Conservation (phyloP, 2,329 filamentous ascomycete species). For the Trichoderma harzianum region DNA sequence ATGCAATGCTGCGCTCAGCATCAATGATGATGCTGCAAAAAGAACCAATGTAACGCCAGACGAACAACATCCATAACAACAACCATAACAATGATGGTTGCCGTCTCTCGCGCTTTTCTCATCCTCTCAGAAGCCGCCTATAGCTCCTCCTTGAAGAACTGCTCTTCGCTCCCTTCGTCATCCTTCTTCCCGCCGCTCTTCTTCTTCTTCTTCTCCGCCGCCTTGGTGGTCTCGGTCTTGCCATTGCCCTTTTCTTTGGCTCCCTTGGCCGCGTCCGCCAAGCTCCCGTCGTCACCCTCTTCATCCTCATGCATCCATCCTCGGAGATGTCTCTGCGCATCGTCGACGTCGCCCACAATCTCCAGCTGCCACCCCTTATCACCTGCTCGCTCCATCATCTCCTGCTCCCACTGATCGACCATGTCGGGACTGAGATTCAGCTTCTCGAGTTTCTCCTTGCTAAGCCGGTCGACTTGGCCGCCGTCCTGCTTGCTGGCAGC, state of each 20-base stretch:
- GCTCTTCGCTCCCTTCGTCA: slow-evolving; percentile 10
- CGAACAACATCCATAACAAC: background rate
- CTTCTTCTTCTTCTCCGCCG: background rate
- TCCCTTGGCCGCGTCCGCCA: background rate
- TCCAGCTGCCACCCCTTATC: slow-evolving; percentile 1
- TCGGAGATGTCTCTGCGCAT: slow-evolving; percentile 57
- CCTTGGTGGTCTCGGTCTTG: background rate
- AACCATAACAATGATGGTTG: background rate
- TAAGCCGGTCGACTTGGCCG: slow-evolving; percentile 58
- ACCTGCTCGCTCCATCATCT: slow-evolving; percentile 50
- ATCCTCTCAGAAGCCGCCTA: background rate
- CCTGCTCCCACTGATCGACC: slow-evolving; percentile 65
- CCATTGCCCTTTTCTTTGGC: background rate
- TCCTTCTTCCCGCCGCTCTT: background rate
- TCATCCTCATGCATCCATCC: slow-evolving; percentile 64
- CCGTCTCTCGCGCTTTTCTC: background rate
- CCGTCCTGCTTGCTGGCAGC: slow-evolving; percentile 53
- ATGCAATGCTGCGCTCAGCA: background rate
- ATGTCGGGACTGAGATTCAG: slow-evolving; percentile 63
- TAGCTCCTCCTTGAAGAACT: slow-evolving; percentile 11
- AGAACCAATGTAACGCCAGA: background rate
- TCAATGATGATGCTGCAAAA: background rate
- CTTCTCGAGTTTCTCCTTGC: slow-evolving; percentile 64
- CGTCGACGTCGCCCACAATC: slow-evolving; percentile 65
- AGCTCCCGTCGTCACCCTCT: slow-evolving; percentile 22